phyloP scores from a whole-genome alignment of 306 rosid genomes.

The Oemleria cerasiformis region DNA sequence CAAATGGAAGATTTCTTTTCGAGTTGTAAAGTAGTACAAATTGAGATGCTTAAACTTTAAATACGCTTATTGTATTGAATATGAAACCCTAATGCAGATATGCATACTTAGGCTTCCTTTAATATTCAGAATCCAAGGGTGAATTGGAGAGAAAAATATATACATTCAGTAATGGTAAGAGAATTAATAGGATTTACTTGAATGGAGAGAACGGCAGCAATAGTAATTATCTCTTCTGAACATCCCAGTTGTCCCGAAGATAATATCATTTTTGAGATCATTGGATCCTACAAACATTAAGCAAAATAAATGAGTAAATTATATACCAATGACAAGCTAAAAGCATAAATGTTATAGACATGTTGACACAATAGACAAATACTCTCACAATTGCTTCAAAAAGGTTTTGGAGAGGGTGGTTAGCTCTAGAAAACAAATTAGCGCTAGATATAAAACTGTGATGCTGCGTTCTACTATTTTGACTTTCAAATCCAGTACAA shows the following conservation, averaged over 20 bases:
- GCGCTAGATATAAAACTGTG: not conserved
- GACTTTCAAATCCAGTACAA: not conserved
- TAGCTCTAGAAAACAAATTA: not conserved
- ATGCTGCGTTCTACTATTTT: not conserved
- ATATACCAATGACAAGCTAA: not conserved
- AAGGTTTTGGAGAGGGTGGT: not conserved
- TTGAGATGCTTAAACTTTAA: not conserved
- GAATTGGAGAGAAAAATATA: not conserved
- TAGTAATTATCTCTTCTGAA: slow-evolving; percentile 86
- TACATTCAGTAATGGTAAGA: not conserved
- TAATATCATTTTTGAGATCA: slow-evolving; percentile 93
- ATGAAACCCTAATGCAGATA: not conserved
- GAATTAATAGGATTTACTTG: slow-evolving; percentile 53
- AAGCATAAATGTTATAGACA: not conserved
- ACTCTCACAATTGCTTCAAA: not conserved
- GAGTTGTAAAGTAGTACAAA: not conserved
- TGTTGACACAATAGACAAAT: not conserved
- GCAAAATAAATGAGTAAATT: not conserved
- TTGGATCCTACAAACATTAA: slow-evolving; percentile 63
- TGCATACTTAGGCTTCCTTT: not conserved
- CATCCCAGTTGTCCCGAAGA: slow-evolving; percentile 79
- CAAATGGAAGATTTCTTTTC: slow-evolving; percentile 3
- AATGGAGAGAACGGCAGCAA: slow-evolving; percentile 83
- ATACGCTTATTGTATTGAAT: not conserved
- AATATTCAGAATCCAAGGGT: not conserved